A percentile compares a stretch with the other conserved stretches of the same genome.
Conservation (phyloP, 2,329 filamentous ascomycete genomes). For the Alternaria angustiovoidea region DNA sequence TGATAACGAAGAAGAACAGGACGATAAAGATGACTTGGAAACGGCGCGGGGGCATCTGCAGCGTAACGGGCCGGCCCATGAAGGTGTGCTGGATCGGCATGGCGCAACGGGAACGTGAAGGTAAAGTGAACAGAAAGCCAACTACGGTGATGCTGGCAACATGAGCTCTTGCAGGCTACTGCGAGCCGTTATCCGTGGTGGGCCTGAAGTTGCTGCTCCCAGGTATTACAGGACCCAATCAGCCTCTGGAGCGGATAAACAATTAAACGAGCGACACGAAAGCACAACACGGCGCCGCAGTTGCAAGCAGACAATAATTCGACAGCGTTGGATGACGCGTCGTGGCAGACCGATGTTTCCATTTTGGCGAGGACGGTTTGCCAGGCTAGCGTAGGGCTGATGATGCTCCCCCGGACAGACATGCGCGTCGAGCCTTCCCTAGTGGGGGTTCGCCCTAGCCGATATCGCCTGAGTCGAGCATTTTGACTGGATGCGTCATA, state of each 20-base stretch:
- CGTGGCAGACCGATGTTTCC: slow-evolving; percentile 10
- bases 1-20: slow-evolving; percentile 40
- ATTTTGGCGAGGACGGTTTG: slow-evolving; percentile 8
- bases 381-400: slow-evolving; percentile 22
- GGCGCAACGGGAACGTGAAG: slow-evolving; percentile 4
- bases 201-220: slow-evolving; percentile 6
- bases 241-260: neutral
- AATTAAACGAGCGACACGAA: slow-evolving; percentile 15
- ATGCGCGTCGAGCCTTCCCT: slow-evolving; percentile 19
- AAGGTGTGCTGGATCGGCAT: slow-evolving; percentile 48
- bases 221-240: neutral
- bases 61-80: slow-evolving; percentile 42
- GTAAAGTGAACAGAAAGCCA: slow-evolving; percentile 4
- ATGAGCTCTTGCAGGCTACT: slow-evolving; percentile 8
- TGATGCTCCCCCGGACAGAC: no score
- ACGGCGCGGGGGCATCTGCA: slow-evolving; percentile 55
- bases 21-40: slow-evolving; percentile 56
- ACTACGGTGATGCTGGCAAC: slow-evolving; percentile 21
- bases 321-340: slow-evolving; percentile 24
- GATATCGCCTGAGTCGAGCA: slow-evolving; percentile 42
- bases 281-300: neutral
- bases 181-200: slow-evolving; percentile 22
- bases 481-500: slow-evolving; percentile 33
- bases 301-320: neutral
- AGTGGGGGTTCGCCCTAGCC: slow-evolving; percentile 31